Evolutionary conservation across 768 basidiomycete genomes (phyloP), one percentile per base, ranked within the genome.

Genomic region (Rhodocollybia butyracea): DNA sequence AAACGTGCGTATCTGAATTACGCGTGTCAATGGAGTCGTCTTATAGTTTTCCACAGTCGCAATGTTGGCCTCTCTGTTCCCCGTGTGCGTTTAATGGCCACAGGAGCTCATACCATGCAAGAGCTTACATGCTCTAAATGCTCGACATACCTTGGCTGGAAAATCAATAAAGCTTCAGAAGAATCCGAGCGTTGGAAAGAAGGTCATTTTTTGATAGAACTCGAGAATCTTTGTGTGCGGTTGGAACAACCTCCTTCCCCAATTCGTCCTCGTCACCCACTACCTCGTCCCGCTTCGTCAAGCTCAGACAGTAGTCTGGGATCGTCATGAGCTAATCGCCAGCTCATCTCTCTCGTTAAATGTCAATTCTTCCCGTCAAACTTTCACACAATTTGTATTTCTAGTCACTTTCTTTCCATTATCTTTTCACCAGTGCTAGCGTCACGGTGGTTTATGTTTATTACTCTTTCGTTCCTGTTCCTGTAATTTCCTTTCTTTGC

Each of bases 121-220:
- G 80, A 84, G 64, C 73, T 81, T 27, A 69, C 70, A 17, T 85
- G 84, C 65, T 65, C 72, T 5, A 69, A 68, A 5, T 84, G 83
- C 62, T 70, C 73, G 30, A 59, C 71, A 10, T 82, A 81, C 62
- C 70, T 85, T n/a, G 85, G 85, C 12, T 86, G 81, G 81, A 80
- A 81, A 65, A 83, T 86, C 46, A 67, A 82, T 5, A 77, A 77
- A 31, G 84, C 83, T 3, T 77, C 80, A 61, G 82, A 83, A 55
- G 61, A 63, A 36, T 67, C 80, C 2, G 85, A 86, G 66, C 72
- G 73, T 39, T 86, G 85, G 85, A 86, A 86, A 66, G 83, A 85
- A 60, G 80, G 80, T 5, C 65, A 74, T 46, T 80, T 69, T 63
- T 68, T 85, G 30, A 74, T 86, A n/a, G 85, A 86, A 68, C 73